Evolutionary conservation across 805 yeast genomes (phyloP).

Genomic region (Ogataea allantospora): DNA sequence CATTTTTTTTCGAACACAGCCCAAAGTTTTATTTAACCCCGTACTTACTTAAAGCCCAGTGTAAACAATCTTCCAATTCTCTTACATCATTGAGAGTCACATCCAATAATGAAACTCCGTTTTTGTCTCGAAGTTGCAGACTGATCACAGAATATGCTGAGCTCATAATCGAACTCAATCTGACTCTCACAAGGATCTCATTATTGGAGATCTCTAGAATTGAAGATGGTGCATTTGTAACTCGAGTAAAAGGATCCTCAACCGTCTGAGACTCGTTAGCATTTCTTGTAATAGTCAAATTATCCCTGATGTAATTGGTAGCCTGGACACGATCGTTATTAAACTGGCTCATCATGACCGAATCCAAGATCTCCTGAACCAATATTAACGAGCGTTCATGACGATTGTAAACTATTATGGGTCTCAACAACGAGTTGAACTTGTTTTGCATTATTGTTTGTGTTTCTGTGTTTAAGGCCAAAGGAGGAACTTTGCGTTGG

Average conservation of each 20-base stretch:
- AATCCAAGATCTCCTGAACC: conserved; percentile 28
- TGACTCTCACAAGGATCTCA: conserved; percentile 16
- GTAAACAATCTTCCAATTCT: conserved; percentile 55
- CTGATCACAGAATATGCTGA: conserved; percentile 20
- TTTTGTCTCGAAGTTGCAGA: conserved; percentile 8
- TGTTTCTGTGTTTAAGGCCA: conserved; percentile 39
- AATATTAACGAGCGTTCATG: conserved; percentile 47
- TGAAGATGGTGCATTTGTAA: conserved; percentile 26
- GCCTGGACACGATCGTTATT: conserved; percentile 23
- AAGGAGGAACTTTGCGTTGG: conserved; percentile 45
- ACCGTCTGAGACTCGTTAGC: conserved; percentile 23
- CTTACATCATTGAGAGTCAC: conserved; percentile 48
- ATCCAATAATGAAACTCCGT: conserved; percentile 37
- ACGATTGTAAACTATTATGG: conserved; percentile 56
- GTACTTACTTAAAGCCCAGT: conserved; percentile 45
- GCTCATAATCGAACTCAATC: conserved; percentile 13
- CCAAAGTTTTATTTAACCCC: neutral
- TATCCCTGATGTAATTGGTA: conserved; percentile 11
- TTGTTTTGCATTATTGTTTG: conserved; percentile 8
- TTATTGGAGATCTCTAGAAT: conserved; percentile 13
- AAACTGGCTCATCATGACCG: conserved; percentile 14
- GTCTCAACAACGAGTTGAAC: conserved; percentile 45
- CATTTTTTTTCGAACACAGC: conserved; percentile 4
- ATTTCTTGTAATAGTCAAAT: conserved; percentile 17
- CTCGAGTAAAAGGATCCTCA: conserved; percentile 26